Evolutionary conservation across 2,329 filamentous ascomycete species (phyloP).

Genomic region (Alternaria panax): DNA sequence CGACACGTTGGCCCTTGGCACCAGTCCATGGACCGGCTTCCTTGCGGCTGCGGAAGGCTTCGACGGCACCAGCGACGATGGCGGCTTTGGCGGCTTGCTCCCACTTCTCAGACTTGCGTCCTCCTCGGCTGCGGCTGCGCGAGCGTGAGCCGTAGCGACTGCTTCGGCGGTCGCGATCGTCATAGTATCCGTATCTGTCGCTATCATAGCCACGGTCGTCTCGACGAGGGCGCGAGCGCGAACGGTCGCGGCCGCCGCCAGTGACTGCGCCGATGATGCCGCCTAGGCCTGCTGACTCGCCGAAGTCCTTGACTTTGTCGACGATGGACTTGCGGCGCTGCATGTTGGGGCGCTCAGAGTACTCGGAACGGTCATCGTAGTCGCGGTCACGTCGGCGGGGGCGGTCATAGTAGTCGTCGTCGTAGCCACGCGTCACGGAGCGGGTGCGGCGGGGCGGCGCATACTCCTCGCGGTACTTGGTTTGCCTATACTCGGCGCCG

Average conservation of each 20-base stretch:
- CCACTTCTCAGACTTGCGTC: conserved; percentile 63
- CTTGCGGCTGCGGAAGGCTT: conserved; percentile 89
- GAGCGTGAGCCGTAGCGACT: conserved; percentile 63
- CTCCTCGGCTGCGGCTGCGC: conserved; percentile 57
- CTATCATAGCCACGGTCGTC: conserved; percentile 61
- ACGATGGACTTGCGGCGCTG: conserved; percentile 65
- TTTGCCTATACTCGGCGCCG: conserved; percentile 56
- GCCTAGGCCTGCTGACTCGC: conserved; percentile 66
- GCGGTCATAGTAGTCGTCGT: conserved; percentile 56
- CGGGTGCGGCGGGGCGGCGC: conserved; percentile 66
- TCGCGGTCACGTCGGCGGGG: conserved; percentile 55
- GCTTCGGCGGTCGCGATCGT: conserved; percentile 38
- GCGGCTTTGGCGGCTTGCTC: conserved; percentile 89
- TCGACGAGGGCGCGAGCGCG: conserved; percentile 42
- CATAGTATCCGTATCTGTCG: conserved; percentile 41
- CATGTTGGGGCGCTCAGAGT: conserved; percentile 51
- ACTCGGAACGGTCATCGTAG: conserved; percentile 57
- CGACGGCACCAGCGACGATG: conserved; percentile 85
- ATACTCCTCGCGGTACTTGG: conserved; percentile 58
- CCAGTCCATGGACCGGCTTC: conserved; percentile 89
- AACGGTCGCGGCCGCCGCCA: conserved; percentile 67
- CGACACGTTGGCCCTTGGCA: conserved; percentile 87
- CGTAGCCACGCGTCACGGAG: conserved; percentile 68
- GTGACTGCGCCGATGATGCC: conserved; percentile 59
- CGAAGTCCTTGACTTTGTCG: conserved; percentile 62